Evolutionary conservation across 305 asterid genomes (phyloP).

Genomic region (Striga hermonthica): DNA sequence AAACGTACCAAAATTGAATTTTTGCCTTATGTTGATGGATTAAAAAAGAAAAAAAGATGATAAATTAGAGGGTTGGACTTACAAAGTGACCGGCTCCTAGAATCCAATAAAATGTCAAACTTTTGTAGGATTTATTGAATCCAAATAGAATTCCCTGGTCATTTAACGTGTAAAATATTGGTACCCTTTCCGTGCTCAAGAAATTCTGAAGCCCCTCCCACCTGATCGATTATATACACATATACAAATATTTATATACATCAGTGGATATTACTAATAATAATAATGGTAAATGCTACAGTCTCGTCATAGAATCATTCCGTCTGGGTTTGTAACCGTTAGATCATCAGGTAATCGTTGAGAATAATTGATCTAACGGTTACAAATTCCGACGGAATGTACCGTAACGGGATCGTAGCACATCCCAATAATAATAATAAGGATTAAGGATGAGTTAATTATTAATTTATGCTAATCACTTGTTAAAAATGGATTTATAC

Average conservation of each 20-base stretch:
- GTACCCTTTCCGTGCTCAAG: neutral
- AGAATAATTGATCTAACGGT: no score
- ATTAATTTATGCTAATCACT: neutral
- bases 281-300: no score
- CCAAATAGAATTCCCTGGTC: neutral
- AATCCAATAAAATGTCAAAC: slow-evolving; percentile 5
- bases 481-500: neutral
- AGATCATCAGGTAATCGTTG: no score
- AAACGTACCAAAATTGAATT: no score
- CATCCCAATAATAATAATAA: no score
- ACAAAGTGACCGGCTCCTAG: slow-evolving; percentile 15
- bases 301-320: no score
- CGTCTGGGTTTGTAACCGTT: no score
- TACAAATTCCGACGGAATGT: no score
- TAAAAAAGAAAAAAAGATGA: neutral
- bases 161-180: neutral
- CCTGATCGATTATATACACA: neutral
- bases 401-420: no score
- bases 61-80: neutral
- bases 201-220: neutral
- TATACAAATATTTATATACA: neutral
- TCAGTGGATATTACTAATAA: no score
- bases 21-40: no score
- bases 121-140: neutral
- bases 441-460: neutral